Evolutionary conservation across 441 rosid species (phyloP).

Genomic region (Mallotus japonicus): DNA sequence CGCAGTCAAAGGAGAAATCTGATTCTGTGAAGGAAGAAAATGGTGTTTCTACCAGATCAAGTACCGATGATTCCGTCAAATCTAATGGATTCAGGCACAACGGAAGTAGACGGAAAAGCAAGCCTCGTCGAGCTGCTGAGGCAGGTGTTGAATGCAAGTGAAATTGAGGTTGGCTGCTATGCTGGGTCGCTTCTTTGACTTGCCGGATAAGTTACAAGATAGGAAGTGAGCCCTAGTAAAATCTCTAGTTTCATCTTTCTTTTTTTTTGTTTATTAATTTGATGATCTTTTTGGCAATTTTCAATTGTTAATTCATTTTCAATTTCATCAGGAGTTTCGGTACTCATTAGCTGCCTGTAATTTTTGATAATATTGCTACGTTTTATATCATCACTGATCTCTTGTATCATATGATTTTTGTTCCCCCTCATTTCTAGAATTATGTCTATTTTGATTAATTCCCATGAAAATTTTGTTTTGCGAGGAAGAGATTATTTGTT

Average conservation of each 20-base stretch:
- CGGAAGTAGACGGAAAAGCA: conserved; percentile 91
- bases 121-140: conserved; percentile 96
- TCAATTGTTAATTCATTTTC: conserved; percentile 26
- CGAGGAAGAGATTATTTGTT: neutral
- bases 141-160: conserved; percentile 87
- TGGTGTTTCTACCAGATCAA: conserved; percentile 47
- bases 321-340: conserved; percentile 31
- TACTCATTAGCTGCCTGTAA: conserved; percentile 36
- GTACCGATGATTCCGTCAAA: conserved; percentile 60
- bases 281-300: conserved; percentile 28
- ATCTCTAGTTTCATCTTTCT: conserved; percentile 25
- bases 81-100: conserved; percentile 75
- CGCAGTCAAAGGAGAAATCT: conserved; percentile 44
- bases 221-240: conserved; percentile 37
- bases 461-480: neutral
- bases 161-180: conserved; percentile 21
- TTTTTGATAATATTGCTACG: conserved; percentile 34
- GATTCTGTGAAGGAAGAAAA: conserved; percentile 54
- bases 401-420: conserved; percentile 24
- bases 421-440: conserved; percentile 1
- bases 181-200: conserved; percentile 25
- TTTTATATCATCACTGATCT: conserved; percentile 23
- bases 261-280: conserved; percentile 27
- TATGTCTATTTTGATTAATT: neutral
- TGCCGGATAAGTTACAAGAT: conserved; percentile 21